Evolutionary conservation across 1,284 basidiomycete species (phyloP), one percentile per base, ranked within the genome.

Genomic region (Prillingera fragicola): DNA sequence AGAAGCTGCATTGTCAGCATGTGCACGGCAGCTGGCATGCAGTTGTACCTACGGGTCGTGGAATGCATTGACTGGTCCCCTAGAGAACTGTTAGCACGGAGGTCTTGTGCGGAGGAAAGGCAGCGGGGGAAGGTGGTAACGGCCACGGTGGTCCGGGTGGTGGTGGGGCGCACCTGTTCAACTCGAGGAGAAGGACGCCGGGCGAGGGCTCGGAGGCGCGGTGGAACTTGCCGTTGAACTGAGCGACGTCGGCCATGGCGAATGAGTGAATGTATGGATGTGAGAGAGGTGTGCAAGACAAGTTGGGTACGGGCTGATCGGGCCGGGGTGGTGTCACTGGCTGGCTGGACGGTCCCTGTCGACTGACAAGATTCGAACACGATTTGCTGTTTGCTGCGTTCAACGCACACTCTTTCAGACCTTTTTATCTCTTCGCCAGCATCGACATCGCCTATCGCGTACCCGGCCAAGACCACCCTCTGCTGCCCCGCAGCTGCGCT

Each of bases 31-130:
- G 7, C 24, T 18, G 45, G 18, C 22, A 38, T 26, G 17, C 26
- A 26, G 15, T 24, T 19, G 24, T 13, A 57, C 74, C 54, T 48
- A 83, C 80, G 78, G 75, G 45, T 77, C 74, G 38, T 76, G 74
- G 65, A 87, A 86, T 0, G 86, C 84, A 60, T 89, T 89, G 17
- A 87, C 82, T 0, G 86, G 85, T 2, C 72, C 68, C 38, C 85
- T 86, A 54, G 6, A 38, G 19, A 23, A 13, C 5, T 13, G 29
- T 31, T 15, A 31, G 29, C 29, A n/a, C n/a, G n/a, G n/a, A n/a
- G n/a, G n/a, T n/a, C n/a, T 17, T 15, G 13, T 15, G 29, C 18
- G n/a, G 29, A 31, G n/a, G n/a, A 3, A 31, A n/a, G 14, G 28
- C 28, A 7, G 17, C 21, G 21, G 22, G 24, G 45, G 21, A 5